These are phyloP conservation scores for Penicillium sp. DNA, from an alignment of 2,329 filamentous ascomycete genomes.

Conservation along the genomic window DNA sequence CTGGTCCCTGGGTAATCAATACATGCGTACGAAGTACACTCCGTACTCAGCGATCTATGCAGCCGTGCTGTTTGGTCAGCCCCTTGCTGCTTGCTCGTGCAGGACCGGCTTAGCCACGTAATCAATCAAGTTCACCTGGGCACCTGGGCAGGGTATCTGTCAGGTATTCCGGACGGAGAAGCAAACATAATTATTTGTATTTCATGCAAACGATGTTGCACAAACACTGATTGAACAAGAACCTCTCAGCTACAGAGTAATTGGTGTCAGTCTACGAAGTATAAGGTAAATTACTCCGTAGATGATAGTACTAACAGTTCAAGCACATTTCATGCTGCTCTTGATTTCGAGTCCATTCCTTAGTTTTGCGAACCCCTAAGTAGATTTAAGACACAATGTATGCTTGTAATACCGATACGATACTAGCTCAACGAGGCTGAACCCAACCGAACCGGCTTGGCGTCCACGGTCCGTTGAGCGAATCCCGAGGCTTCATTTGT, in stretches of 20 bases:
- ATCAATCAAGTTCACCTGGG: neutral
- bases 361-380: too few relatives aligned
- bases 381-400: neutral
- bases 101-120: neutral
- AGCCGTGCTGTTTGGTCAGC: neutral
- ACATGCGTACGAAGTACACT: neutral
- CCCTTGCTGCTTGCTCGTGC: neutral
- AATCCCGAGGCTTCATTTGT: neutral
- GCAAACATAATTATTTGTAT: neutral
- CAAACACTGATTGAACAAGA: neutral
- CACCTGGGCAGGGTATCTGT: too few relatives aligned
- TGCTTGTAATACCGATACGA: neutral
- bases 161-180: neutral
- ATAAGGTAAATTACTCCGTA: too few relatives aligned
- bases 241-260: too few relatives aligned
- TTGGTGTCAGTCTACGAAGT: too few relatives aligned
- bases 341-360: too few relatives aligned
- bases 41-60: neutral
- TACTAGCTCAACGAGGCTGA: neutral
- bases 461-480: neutral
- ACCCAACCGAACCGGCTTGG: neutral
- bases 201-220: neutral
- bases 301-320: too few relatives aligned
- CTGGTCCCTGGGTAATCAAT: neutral
- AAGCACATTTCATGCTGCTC: too few relatives aligned